Conservation (phyloP, 1,284 basidiomycete genomes). For the Schizophyllum commune region DNA sequence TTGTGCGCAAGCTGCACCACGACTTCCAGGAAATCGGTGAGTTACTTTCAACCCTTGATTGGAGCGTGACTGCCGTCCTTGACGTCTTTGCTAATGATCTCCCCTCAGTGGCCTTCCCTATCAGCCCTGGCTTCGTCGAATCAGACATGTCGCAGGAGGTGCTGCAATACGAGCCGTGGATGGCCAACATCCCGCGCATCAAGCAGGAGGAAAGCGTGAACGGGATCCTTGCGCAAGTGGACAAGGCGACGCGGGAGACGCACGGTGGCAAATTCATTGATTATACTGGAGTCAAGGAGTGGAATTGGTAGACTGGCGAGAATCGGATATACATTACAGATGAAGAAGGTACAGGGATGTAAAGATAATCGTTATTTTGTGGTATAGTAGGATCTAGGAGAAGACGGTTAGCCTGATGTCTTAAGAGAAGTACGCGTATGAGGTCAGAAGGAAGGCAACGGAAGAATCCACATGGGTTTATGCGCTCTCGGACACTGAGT, state of each 20-base stretch:
- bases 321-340: too few relatives aligned
- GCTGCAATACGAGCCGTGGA: background rate
- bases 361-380: too few relatives aligned
- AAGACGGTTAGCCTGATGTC: background rate
- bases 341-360: too few relatives aligned
- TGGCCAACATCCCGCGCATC: background rate
- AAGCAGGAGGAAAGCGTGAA: background rate
- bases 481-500: conserved; percentile 61
- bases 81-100: too few relatives aligned
- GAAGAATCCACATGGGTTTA: conserved; percentile 58
- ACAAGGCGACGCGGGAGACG: background rate
- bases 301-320: background rate
- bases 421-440: background rate
- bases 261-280: background rate
- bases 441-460: conserved; percentile 71
- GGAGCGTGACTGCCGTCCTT: too few relatives aligned
- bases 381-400: too few relatives aligned
- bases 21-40: background rate
- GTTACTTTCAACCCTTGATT: background rate
- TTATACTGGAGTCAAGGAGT: background rate
- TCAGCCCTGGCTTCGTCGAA: background rate
- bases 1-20: background rate
- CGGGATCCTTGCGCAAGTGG: background rate
- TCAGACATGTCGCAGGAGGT: background rate
- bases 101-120: background rate